Percentiles rank a stretch among this genome's conserved stretches.
These are phyloP conservation scores for Suillus brevipes DNA, from an alignment of 768 basidiomycete species.

Conservation along the genomic window DNA sequence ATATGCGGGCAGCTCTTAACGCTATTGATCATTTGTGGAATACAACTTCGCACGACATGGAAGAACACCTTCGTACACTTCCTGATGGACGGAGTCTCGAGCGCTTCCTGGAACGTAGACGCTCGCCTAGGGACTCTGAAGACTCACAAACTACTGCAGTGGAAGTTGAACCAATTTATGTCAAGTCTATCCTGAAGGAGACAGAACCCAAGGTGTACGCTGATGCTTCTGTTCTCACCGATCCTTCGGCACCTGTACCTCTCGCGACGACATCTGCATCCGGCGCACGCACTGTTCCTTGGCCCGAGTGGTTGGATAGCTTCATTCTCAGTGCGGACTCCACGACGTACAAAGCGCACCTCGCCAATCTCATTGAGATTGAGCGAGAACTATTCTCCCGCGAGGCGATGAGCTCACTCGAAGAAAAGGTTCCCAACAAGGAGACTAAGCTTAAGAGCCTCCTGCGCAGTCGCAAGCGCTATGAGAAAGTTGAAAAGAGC, in stretches of 20 bases:
- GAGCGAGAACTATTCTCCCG: slow-evolving; percentile 33
- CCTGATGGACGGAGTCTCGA: slow-evolving; percentile 11
- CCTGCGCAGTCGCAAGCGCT: slow-evolving; percentile 43
- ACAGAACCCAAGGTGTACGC: slow-evolving; percentile 16
- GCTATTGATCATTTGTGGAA: slow-evolving; percentile 46
- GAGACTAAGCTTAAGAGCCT: slow-evolving; percentile 44
- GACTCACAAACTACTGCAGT: slow-evolving; percentile 64
- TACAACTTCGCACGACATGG: slow-evolving; percentile 43
- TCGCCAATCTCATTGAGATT: slow-evolving; percentile 37
- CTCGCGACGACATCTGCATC: slow-evolving; percentile 22
- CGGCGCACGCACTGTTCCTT: slow-evolving; percentile 33
- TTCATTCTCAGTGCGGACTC: slow-evolving; percentile 37
- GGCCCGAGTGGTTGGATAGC: slow-evolving; percentile 43
- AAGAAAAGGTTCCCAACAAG: slow-evolving; percentile 27
- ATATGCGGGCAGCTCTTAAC: slow-evolving; percentile 46
- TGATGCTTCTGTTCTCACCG: slow-evolving; percentile 24
- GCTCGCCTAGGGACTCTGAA: slow-evolving; percentile 59
- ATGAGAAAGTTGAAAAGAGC: slow-evolving; percentile 31
- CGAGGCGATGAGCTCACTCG: slow-evolving; percentile 20
- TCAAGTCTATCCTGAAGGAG: slow-evolving; percentile 17
- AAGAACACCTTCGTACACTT: slow-evolving; percentile 37
- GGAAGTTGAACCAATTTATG: slow-evolving; percentile 17
- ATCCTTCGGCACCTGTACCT: slow-evolving; percentile 13
- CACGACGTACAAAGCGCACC: slow-evolving; percentile 36
- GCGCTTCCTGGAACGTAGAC: slow-evolving; percentile 27